These are phyloP conservation scores for Penicillium cinerascens DNA, from an alignment of 495 filamentous ascomycete genomes.

Conservation along the genomic window DNA sequence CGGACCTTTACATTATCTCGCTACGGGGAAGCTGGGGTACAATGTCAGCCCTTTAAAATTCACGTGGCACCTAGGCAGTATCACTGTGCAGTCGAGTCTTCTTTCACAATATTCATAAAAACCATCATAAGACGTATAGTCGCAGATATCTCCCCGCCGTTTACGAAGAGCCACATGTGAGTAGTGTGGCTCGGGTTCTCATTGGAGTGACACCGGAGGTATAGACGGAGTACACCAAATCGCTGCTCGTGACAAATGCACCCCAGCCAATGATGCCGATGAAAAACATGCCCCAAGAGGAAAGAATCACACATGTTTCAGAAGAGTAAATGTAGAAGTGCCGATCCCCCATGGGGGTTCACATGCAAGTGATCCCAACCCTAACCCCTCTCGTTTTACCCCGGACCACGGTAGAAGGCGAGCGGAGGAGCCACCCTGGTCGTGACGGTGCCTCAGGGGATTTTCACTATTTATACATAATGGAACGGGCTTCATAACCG, in stretches of 20 bases:
- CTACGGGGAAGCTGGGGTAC: too few species aligned
- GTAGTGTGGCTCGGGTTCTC: not conserved
- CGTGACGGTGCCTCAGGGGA: not conserved
- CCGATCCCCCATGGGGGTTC: slow-evolving; percentile 7
- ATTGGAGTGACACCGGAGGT: too few species aligned
- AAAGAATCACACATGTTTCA: not conserved
- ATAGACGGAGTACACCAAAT: not conserved
- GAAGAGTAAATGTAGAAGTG: not conserved
- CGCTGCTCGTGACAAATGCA: not conserved
- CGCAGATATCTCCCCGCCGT: too few species aligned
- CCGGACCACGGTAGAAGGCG: slow-evolving; percentile 20
- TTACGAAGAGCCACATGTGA: not conserved
- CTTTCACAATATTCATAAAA: too few species aligned
- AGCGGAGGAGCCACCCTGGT: not conserved
- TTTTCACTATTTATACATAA: not conserved
- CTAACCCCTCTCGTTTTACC: slow-evolving; percentile 10
- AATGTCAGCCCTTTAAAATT: too few species aligned
- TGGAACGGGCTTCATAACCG: not conserved
- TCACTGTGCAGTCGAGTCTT: too few species aligned
- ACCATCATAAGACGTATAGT: too few species aligned
- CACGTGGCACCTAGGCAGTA: too few species aligned
- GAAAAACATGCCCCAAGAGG: not conserved
- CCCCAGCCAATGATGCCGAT: not conserved
- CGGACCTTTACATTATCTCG: too few species aligned
- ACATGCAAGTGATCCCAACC: slow-evolving; percentile 14